These are phyloP conservation scores for Tulasnella sp. DNA, from an alignment of 768 basidiomycete genomes.

Conservation along the genomic window DNA sequence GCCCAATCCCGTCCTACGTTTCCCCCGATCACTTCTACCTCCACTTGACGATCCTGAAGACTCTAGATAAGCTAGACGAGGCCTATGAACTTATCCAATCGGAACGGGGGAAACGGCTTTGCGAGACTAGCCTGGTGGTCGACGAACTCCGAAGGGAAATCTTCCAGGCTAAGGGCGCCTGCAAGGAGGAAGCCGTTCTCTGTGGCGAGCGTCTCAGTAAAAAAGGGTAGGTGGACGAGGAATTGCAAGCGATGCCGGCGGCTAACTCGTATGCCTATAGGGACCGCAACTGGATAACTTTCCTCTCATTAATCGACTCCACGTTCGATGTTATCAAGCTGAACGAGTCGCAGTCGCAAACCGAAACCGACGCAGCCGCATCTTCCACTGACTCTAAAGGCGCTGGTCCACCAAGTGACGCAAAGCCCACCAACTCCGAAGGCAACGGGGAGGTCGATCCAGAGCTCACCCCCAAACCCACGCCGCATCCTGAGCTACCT, in stretches of 20 bases:
- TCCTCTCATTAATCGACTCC: slow-evolving; percentile 63
- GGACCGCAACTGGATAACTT: slow-evolving; percentile 83
- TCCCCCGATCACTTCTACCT: slow-evolving; percentile 71
- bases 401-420: neutral
- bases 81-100: slow-evolving; percentile 60
- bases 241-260: neutral
- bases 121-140: slow-evolving; percentile 60
- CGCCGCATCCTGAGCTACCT: neutral
- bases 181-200: slow-evolving; percentile 52
- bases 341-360: slow-evolving; percentile 16
- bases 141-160: slow-evolving; percentile 70
- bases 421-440: slow-evolving; percentile 3
- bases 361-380: neutral
- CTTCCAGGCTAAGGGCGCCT: slow-evolving; percentile 40
- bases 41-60: slow-evolving; percentile 61
- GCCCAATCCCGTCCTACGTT: slow-evolving; percentile 50
- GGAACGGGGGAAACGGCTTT: slow-evolving; percentile 59
- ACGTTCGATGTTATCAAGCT: slow-evolving; percentile 42
- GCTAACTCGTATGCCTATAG: slow-evolving; percentile 35
- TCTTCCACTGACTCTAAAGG: slow-evolving; percentile 18
- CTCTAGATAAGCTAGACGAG: slow-evolving; percentile 56
- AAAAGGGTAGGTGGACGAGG: slow-evolving; percentile 41
- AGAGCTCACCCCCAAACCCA: slow-evolving; percentile 14
- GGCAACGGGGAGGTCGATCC: slow-evolving; percentile 20
- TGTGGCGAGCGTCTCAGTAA: slow-evolving; percentile 32